phyloP scores from a whole-genome alignment of 2,329 filamentous ascomycete species.

The Zymoseptoria tritici region DNA sequence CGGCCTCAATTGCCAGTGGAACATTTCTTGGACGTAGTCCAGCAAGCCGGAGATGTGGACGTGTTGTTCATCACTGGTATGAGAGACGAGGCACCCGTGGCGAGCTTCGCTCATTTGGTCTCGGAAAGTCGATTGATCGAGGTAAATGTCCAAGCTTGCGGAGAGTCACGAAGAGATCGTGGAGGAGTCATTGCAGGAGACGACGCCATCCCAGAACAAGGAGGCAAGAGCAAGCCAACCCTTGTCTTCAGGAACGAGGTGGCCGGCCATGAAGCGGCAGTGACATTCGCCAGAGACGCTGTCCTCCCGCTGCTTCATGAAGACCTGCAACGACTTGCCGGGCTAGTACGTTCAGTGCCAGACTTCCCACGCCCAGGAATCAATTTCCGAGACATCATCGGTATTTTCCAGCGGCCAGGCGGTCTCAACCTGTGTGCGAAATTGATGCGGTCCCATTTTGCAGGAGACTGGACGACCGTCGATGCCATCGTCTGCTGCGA shows the following conservation, averaged over 20 bases:
- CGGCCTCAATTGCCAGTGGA: constrained; percentile 44
- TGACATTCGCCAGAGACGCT: constrained; percentile 3
- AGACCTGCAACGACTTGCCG: constrained; percentile 40
- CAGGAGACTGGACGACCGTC: constrained; percentile 42
- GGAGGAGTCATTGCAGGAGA: constrained; percentile 22
- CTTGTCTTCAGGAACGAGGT: constrained; percentile 47
- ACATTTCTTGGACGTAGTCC: constrained; percentile 45
- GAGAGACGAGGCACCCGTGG: constrained; percentile 53
- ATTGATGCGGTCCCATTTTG: constrained; percentile 43
- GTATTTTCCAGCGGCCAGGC: constrained; percentile 45
- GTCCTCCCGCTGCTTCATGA: constrained; percentile 43
- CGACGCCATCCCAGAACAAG: constrained; percentile 6
- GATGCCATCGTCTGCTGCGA: constrained; percentile 48
- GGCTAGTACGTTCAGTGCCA: constrained; percentile 44
- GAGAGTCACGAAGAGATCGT: constrained; percentile 33
- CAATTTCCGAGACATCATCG: constrained; percentile 52
- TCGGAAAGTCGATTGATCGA: constrained; percentile 49
- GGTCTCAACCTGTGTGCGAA: constrained; percentile 47
- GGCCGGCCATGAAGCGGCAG: constrained; percentile 15
- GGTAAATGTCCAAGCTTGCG: constrained; percentile 40
- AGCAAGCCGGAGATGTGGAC: constrained; percentile 37
- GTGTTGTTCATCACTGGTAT: constrained; percentile 57
- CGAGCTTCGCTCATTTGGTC: constrained; percentile 48
- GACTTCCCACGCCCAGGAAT: constrained; percentile 47
- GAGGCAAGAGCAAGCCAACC: constrained; percentile 31